These are phyloP conservation scores for Posidonia australis DNA, from an alignment of 106 monocot species.

Conservation along the genomic window DNA sequence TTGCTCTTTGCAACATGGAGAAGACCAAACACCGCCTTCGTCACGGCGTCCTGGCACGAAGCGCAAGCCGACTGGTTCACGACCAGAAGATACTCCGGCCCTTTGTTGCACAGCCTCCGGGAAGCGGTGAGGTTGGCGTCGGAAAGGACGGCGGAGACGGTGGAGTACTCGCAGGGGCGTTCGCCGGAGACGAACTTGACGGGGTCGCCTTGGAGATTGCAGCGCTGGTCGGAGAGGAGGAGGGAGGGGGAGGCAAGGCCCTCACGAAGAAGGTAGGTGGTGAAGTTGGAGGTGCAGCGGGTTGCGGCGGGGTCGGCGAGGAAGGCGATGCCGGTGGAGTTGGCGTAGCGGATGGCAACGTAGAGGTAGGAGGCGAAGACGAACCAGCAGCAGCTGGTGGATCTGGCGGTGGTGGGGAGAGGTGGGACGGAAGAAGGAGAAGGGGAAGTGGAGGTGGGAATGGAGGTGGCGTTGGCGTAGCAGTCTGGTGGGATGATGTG, in stretches of 20 bases:
- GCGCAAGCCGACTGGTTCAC: conserved; percentile 20
- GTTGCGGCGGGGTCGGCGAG: conserved; percentile 25
- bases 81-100: neutral
- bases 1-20: conserved; percentile 8
- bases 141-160: conserved; percentile 23
- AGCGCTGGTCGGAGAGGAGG: conserved; percentile 28
- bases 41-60: conserved; percentile 43
- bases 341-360: conserved; percentile 45
- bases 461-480: conserved; percentile 49
- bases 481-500: conserved; percentile 40
- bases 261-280: conserved; percentile 25
- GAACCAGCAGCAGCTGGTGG: conserved; percentile 77
- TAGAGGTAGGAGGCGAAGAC: conserved; percentile 61
- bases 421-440: conserved; percentile 4
- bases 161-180: conserved; percentile 45
- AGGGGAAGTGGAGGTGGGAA: neutral
- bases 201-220: conserved; percentile 26
- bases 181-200: conserved; percentile 17
- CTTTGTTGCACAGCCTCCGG: conserved; percentile 17
- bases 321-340: conserved; percentile 53
- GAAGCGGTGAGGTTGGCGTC: conserved; percentile 26
- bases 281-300: conserved; percentile 42
- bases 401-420: neutral
- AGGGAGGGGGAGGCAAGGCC: conserved; percentile 48
- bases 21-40: conserved; percentile 25